A percentile compares a stretch with the other conserved stretches of the same genome.
phyloP scores from a whole-genome alignment of 768 basidiomycete species.

The Naganishia onofrii region DNA sequence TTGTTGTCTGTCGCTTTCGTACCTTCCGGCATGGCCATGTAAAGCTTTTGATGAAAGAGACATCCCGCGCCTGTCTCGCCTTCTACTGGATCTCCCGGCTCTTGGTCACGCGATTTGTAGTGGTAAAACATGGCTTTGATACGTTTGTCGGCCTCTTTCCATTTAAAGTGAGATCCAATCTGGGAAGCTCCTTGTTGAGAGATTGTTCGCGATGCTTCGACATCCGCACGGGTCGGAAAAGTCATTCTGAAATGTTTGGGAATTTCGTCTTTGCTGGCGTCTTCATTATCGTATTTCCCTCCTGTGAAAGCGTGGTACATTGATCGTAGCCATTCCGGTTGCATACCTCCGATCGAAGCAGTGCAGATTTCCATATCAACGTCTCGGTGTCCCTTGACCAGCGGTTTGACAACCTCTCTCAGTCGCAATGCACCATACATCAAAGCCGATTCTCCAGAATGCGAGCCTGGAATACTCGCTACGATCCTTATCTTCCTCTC shows the following conservation, averaged over 20 bases:
- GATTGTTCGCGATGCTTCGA: constrained; percentile 24
- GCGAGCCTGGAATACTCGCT: constrained; percentile 24
- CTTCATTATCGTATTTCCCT: constrained; percentile 15
- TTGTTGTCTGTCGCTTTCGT: not conserved
- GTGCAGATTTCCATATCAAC: constrained; percentile 29
- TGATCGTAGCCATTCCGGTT: constrained; percentile 25
- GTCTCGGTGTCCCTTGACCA: constrained; percentile 10
- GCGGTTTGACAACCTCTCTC: constrained; percentile 26
- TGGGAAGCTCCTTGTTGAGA: constrained; percentile 29
- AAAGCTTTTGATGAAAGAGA: constrained; percentile 31
- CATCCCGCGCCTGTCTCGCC: constrained; percentile 25
- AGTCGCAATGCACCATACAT: constrained; percentile 30
- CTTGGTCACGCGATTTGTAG: constrained; percentile 31
- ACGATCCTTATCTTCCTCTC: constrained; percentile 25
- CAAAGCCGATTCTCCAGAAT: constrained; percentile 17
- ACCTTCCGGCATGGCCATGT: constrained; percentile 29
- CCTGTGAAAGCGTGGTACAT: constrained; percentile 32
- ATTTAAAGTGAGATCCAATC: constrained; percentile 31
- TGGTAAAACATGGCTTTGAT: constrained; percentile 30
- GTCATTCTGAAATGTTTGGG: constrained; percentile 19
- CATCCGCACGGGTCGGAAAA: constrained; percentile 25
- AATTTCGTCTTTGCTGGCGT: not conserved
- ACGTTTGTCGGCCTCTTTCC: not conserved
- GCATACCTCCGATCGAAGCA: constrained; percentile 28
- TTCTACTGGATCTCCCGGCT: constrained; percentile 10